Evolutionary conservation across 2,329 filamentous ascomycete species (phyloP), one percentile per base, ranked within the genome.

Genomic region (Graphilbum sp.): DNA sequence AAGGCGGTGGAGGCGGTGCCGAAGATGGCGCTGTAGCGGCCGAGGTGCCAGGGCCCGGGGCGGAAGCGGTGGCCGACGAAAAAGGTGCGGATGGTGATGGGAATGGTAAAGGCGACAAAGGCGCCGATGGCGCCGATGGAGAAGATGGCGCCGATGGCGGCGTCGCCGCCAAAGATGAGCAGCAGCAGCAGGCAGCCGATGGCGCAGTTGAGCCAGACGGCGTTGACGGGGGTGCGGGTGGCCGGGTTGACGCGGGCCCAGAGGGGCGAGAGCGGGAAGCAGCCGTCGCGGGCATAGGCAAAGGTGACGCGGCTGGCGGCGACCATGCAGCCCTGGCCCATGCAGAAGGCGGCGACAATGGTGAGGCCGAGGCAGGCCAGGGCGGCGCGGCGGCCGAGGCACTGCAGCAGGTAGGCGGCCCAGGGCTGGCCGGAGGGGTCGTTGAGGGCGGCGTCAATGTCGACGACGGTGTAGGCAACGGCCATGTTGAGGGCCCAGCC

Each of bases 401-500:
- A 65, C 50, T 82, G 76, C 36, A 78, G 63, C 15, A 81, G 62
- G 46, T 80, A 80, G 3, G 76, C 75, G 3, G 75, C 78, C 61
- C 76, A 82, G 0, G 78, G 78, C 52, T 82, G 77, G 6, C 75
- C 75, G 4, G 80, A 60, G 11, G 75, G 66, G 3, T 72, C 76
- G 15, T 65, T 55, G 13, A 83, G 58, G 1, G 72, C 70, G 2
- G 52, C 63, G 1, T 60, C 55, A 43, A 83, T 76, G 49, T 77
- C 70, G 34, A 72, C 62, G 23, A 82, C 73, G 0, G 78, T 83
- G 53, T 83, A 83, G 12, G 77, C 77, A 35, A 81, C 75, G 1
- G 82, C 73, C 10, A 82, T 61, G 51, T 83, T 79, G n/a, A 85
- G 56, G 46, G 79, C 72, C 72, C 78, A 85, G 34, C 79, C 79